These are phyloP conservation scores for Fusarium lateritium DNA, from an alignment of 2,329 filamentous ascomycete species.

Conservation along the genomic window DNA sequence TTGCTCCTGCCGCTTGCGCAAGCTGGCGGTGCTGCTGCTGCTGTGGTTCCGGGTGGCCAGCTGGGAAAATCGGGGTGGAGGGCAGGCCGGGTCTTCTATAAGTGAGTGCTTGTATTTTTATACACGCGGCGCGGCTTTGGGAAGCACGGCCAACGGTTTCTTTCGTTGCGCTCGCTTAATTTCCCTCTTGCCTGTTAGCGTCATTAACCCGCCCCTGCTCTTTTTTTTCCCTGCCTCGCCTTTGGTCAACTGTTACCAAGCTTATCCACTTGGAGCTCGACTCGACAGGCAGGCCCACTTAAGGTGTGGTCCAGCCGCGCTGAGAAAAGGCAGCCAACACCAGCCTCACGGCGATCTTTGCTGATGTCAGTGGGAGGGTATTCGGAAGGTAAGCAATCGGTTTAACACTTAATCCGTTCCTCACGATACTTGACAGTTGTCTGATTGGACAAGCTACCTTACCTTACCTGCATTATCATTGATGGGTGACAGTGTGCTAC, in stretches of 20 bases:
- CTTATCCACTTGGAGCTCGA: conserved; percentile 39
- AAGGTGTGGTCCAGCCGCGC: conserved; percentile 29
- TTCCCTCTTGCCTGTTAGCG: conserved; percentile 56
- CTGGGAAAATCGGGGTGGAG: conserved; percentile 59
- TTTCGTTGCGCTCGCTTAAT: conserved; percentile 56
- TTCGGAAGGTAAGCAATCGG: conserved; percentile 8
- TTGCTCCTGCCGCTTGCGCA: conserved; percentile 44
- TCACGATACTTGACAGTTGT: background rate
- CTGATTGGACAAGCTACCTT: background rate
- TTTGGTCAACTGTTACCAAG: conserved; percentile 38
- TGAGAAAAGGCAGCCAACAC: conserved; percentile 26
- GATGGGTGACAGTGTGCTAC: too few species aligned
- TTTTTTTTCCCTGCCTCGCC: conserved; percentile 36
- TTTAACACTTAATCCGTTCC: conserved; percentile 20
- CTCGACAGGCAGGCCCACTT: conserved; percentile 33
- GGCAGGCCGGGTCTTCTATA: conserved; percentile 62
- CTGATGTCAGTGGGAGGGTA: background rate
- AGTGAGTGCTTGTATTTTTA: conserved; percentile 63
- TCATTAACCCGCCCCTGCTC: conserved; percentile 44
- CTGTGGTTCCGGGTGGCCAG: conserved; percentile 48
- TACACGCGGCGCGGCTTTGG: conserved; percentile 56
- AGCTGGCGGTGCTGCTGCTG: conserved; percentile 33
- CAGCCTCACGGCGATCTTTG: conserved; percentile 44
- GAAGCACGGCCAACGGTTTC: conserved; percentile 54
- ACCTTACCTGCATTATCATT: background rate